Conservation (phyloP, 1,284 basidiomycete species). For the Ganoderma multipileum region DNA sequence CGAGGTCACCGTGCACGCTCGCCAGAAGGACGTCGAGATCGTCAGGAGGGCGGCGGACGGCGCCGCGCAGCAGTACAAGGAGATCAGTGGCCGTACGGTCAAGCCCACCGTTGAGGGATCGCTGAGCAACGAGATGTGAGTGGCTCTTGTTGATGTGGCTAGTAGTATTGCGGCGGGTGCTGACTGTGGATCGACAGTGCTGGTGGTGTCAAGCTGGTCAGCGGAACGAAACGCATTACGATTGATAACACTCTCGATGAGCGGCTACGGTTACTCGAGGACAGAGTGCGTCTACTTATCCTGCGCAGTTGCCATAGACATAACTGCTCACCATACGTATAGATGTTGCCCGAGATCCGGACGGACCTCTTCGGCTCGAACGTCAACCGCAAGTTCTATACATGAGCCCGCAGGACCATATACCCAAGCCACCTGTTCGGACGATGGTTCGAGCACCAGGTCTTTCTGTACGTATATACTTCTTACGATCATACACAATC, state of each 20-base stretch:
- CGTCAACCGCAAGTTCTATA: slow-evolving; percentile 88
- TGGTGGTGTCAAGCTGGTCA: slow-evolving; percentile 84
- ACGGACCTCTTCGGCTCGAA: slow-evolving; percentile 86
- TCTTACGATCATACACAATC: not conserved
- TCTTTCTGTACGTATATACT: slow-evolving; percentile 25
- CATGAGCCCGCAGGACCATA: slow-evolving; percentile 41
- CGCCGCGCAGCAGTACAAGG: slow-evolving; percentile 72
- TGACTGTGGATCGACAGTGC: slow-evolving; percentile 53
- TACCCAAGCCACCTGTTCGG: slow-evolving; percentile 25
- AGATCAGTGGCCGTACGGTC: slow-evolving; percentile 78
- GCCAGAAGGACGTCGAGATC: slow-evolving; percentile 65
- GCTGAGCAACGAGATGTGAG: slow-evolving; percentile 78
- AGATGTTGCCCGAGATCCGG: slow-evolving; percentile 95
- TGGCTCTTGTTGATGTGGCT: slow-evolving; percentile 15
- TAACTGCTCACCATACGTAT: slow-evolving; percentile 4
- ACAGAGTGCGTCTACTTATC: slow-evolving; percentile 65
- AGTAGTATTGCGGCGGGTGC: not conserved
- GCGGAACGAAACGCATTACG: slow-evolving; percentile 78
- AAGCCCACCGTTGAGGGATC: slow-evolving; percentile 69
- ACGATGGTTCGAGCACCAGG: slow-evolving; percentile 18
- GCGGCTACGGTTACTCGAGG: slow-evolving; percentile 85
- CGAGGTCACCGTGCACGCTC: slow-evolving; percentile 64
- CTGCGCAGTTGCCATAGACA: too few relatives aligned
- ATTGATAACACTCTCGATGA: slow-evolving; percentile 94
- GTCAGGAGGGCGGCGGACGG: slow-evolving; percentile 65